Evolutionary conservation across 352 stramenopile genomes (phyloP), one percentile per base, ranked within the genome.

Genomic region (Globisporangium heterothallicum): DNA sequence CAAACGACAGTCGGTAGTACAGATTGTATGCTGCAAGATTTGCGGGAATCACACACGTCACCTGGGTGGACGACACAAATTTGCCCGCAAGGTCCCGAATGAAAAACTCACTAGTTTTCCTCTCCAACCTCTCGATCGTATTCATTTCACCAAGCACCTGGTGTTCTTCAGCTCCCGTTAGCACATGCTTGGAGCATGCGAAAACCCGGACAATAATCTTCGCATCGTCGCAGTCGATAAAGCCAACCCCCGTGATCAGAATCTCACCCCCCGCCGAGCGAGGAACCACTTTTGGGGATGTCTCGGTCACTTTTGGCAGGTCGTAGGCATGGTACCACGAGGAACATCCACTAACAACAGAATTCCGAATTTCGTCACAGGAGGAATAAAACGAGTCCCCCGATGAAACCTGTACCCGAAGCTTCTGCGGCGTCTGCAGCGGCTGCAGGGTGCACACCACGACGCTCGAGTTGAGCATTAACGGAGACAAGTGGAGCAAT

Each of bases 1-100:
- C 75, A 22, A 88, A 72, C 7, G 79, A 88, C 6, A 87, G 35
- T 2, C 74, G 78, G 29, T 82, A 87, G 51, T 70, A 90, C 19
- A 88, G 30, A 34, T 68, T 77, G 62, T 82, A 90, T n/a, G 53
- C 76, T 1, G 72, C 70, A 0, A 88, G 48, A n/a, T 66, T 59
- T 0, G 74, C 40, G 10, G 79, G 79, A 19, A 88, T 56, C 18
- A 48, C 38, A 25, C 74, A 76, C 21, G 59, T 64, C 16, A 88
- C 24, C 26, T 45, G 63, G 9, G 63, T 69, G 1, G 60, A 34
- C 2, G 76, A 84, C 2, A 84, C 49, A 35, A 80, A 72, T 5
- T 30, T 49, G 0, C 60, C 79, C 27, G 65, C 42, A 2, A 87
- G 45, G 34, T 88, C 76, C 2, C 58, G 58, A 8, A 78, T 53